Percentiles rank a stretch among this genome's conserved stretches.
Evolutionary conservation across 768 basidiomycete genomes (phyloP).

Genomic region (Erythrobasidium yunnanense): DNA sequence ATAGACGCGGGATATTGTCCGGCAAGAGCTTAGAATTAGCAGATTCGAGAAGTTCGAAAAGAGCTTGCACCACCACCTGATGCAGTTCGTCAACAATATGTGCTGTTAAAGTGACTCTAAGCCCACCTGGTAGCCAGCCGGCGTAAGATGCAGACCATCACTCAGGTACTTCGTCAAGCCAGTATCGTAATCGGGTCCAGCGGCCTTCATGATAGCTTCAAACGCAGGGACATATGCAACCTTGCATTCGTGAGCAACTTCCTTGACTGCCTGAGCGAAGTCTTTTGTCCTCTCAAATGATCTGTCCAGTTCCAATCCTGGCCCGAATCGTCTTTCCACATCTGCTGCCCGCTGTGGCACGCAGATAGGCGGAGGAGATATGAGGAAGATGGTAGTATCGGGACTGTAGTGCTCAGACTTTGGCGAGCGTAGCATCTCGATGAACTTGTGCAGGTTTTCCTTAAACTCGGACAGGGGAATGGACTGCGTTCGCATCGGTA

Average conservation of each 20-base stretch:
- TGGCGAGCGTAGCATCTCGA: slow-evolving; percentile 6
- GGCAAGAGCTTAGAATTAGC: slow-evolving; percentile 9
- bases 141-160: slow-evolving; percentile 25
- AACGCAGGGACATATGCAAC: slow-evolving; percentile 19
- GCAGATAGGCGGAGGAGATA: slow-evolving; percentile 17
- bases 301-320: slow-evolving; percentile 23
- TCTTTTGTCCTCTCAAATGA: slow-evolving; percentile 11
- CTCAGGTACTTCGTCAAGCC: slow-evolving; percentile 12
- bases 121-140: slow-evolving; percentile 20
- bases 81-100: background rate
- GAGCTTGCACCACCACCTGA: slow-evolving; percentile 4
- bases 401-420: slow-evolving; percentile 15
- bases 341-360: slow-evolving; percentile 13
- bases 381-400: slow-evolving; percentile 4
- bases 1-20: slow-evolving; percentile 19
- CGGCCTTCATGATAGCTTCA: slow-evolving; percentile 11
- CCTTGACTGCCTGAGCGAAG: slow-evolving; percentile 25
- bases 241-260: slow-evolving; percentile 12
- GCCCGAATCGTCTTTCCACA: slow-evolving; percentile 3
- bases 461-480: slow-evolving; percentile 21
- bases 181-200: slow-evolving; percentile 9
- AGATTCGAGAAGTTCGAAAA: background rate
- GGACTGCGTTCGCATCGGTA: slow-evolving; percentile 25
- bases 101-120: background rate
- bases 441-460: slow-evolving; percentile 7